Base-by-base conservation (phyloP, 202 grass and related monocot species). In the Panicum hallii region DNA sequence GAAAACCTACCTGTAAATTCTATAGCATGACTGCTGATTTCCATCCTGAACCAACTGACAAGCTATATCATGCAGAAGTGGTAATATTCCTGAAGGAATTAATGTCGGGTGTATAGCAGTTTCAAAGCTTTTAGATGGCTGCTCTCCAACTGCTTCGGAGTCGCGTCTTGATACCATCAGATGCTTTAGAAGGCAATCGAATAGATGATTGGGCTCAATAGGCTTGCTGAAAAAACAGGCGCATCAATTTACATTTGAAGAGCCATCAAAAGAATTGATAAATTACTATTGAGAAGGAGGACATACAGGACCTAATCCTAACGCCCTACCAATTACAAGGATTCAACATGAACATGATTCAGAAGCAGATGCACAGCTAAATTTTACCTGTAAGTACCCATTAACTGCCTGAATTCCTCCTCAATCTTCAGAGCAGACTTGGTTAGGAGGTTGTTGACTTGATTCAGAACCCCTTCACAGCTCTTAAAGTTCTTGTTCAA, bases 41-140 rank as follows among this genome's bases (percentile, higher is more conserved):
- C 95, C 95, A 81, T 81, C 85, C 68, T 98, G 85, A 81, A 98
- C 85, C 70, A 98, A 72, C 67, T 95, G 93, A 55, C 87, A 87
- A 72, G 95, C 91, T 84, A 98, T 89, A 54, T 95, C 91, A 84
- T 87, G 88, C 82, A 95, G 82, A 70, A 95, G 83, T 5, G 89
- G 89, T 65, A 93, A 73, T 81, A 98, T 69, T 74, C 87, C 91
- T 74, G 93, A 83, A 77, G 92, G 92, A 61, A 95, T 60, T 54
- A 89, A 76, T 56, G 77, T 64, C 58, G 88, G 94, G 80, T 78
- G 87, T 43, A 79, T 71, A 67, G 69, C 42, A 67, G 73, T 81
- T 36, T 90, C 88, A 67, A 93, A 77, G 77, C 80, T 85, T 90
- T 90, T 90, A 50, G 75, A 79, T 77, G 87, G 78, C 66, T 91